Percentiles rank a stretch among this genome's conserved stretches.
Evolutionary conservation across 768 basidiomycete genomes (phyloP).

Genomic region (Russula foetens): DNA sequence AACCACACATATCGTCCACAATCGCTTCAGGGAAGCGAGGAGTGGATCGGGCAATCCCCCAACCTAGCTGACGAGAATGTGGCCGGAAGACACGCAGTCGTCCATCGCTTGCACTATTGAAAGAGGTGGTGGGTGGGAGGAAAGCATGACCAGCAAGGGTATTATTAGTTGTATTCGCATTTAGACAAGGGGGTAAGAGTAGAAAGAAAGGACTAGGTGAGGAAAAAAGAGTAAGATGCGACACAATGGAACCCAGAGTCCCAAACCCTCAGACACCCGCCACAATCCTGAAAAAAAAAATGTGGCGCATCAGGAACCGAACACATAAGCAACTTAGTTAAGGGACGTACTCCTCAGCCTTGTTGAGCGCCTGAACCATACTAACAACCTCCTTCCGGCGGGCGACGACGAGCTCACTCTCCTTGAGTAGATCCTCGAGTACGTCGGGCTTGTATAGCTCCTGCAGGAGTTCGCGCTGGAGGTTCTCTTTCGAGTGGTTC

Average conservation of each 20-base stretch:
- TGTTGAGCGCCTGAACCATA: conserved; percentile 92
- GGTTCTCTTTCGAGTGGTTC: conserved; percentile 85
- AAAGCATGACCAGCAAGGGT: conserved; percentile 7
- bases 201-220: neutral
- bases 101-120: neutral
- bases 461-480: conserved; percentile 90
- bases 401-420: conserved; percentile 81
- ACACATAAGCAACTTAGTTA: neutral
- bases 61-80: too few species aligned
- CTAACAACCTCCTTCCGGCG: conserved; percentile 90
- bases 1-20: too few species aligned
- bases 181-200: conserved; percentile 7
- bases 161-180: conserved; percentile 21
- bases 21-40: too few species aligned
- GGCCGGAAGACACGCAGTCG: too few species aligned
- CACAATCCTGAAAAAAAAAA: conserved; percentile 39
- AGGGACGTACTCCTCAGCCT: conserved; percentile 83
- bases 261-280: conserved; percentile 41
- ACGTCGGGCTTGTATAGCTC: conserved; percentile 97
- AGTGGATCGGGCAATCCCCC: too few species aligned
- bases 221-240: neutral
- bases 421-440: conserved; percentile 90
- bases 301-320: neutral
- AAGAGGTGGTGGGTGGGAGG: neutral
- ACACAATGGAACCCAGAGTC: neutral